Conservation (phyloP, 768 basidiomycete species). For the Neoboletus magnificus region DNA sequence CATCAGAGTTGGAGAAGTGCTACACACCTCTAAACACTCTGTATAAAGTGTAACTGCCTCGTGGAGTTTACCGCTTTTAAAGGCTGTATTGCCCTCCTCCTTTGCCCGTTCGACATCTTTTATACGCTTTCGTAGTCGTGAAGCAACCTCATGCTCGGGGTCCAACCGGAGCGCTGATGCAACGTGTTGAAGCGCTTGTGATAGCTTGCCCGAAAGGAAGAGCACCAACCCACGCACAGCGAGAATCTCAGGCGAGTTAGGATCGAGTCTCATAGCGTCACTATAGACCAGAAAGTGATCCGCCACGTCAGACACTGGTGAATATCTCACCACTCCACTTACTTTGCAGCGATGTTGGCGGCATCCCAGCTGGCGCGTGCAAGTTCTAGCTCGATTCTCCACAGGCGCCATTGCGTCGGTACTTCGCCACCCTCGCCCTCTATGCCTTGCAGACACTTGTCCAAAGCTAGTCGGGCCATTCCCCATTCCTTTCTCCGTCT, state of each 20-base stretch:
- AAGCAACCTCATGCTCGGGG: slow-evolving; percentile 70
- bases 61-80: slow-evolving; percentile 56
- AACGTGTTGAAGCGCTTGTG: slow-evolving; percentile 69
- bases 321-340: slow-evolving; percentile 26
- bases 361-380: slow-evolving; percentile 68
- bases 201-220: slow-evolving; percentile 67
- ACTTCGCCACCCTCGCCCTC: slow-evolving; percentile 74
- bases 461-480: slow-evolving; percentile 74
- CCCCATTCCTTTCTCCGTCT: slow-evolving; percentile 66
- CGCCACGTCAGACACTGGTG: slow-evolving; percentile 1
- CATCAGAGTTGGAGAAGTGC: not conserved
- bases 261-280: slow-evolving; percentile 68
- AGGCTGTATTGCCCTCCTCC: slow-evolving; percentile 78
- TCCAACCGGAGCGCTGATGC: slow-evolving; percentile 72
- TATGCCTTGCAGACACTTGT: slow-evolving; percentile 69
- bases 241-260: slow-evolving; percentile 77
- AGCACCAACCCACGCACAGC: slow-evolving; percentile 75
- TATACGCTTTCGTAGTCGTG: slow-evolving; percentile 70
- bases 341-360: slow-evolving; percentile 77
- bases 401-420: slow-evolving; percentile 76
- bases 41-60: slow-evolving; percentile 70
- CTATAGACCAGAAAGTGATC: slow-evolving; percentile 33
- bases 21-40: slow-evolving; percentile 63
- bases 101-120: slow-evolving; percentile 80
- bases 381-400: slow-evolving; percentile 76